A percentile compares a stretch with the other conserved stretches of the same genome.
Conservation (phyloP, 257 asterid genomes). For the Coffea canephora region DNA sequence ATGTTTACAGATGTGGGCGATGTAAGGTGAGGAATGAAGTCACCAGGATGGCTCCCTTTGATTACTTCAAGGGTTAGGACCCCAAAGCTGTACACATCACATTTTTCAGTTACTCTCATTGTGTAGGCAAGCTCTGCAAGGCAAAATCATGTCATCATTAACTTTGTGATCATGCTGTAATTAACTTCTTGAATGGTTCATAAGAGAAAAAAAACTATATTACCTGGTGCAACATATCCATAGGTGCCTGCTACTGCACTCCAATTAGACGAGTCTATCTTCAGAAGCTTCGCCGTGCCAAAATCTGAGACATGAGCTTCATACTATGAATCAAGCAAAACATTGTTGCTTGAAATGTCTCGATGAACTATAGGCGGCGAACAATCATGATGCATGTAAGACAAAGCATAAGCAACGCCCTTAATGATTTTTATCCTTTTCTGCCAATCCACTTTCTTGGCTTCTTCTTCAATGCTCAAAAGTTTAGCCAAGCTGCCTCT, state of each 20-base stretch:
- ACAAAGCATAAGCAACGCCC: slow-evolving; percentile 29
- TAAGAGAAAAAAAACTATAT: background rate
- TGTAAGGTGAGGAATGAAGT: slow-evolving; percentile 15
- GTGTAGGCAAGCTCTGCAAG: slow-evolving; percentile 33
- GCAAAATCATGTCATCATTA: background rate
- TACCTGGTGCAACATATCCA: slow-evolving; percentile 48
- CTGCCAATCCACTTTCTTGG: slow-evolving; percentile 25
- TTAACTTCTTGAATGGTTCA: background rate
- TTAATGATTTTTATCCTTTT: slow-evolving; percentile 31
- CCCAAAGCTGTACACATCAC: slow-evolving; percentile 48
- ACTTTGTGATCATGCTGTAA: background rate
- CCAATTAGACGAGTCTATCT: slow-evolving; percentile 29
- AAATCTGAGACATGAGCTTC: slow-evolving; percentile 41
- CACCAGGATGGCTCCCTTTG: slow-evolving; percentile 35
- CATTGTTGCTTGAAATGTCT: slow-evolving; percentile 39
- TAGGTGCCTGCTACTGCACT: slow-evolving; percentile 39
- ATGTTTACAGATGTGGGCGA: background rate
- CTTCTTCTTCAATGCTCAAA: slow-evolving; percentile 15
- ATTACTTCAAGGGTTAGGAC: slow-evolving; percentile 39
- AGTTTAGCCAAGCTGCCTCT: slow-evolving; percentile 29
- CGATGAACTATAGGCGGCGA: slow-evolving; percentile 45
- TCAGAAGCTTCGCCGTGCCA: slow-evolving; percentile 39
- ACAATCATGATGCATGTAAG: slow-evolving; percentile 42
- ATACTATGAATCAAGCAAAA: slow-evolving; percentile 29
- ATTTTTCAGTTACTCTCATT: slow-evolving; percentile 25